Base-by-base conservation (phyloP, 371 early-diverging fungal species). In the Circinella umbellata region DNA sequence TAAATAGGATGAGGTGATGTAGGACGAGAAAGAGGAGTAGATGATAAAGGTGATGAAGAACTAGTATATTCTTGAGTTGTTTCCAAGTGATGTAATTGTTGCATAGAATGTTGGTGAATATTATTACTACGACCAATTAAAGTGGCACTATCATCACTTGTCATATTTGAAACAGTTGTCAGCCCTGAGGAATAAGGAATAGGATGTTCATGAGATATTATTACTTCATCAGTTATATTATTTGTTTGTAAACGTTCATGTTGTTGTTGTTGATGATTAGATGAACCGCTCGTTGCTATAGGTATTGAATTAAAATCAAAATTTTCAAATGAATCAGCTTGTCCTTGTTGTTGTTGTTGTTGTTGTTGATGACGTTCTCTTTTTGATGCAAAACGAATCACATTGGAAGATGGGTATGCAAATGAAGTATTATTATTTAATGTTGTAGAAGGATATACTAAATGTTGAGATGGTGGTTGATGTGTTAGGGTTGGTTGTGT, bases 181-280 rank as follows among this genome's bases (percentile, higher is more conserved):
- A 70, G 53, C 20, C 70, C 70, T 34, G 70, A 70, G 3, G 61
- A 70, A 59, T 70, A 66, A 20, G 70, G 70, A 66, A 70, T 70
- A 17, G 48, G 57, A 1, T 51, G 51, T 64, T 69, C 64, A 15
- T 63, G 59, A 15, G 64, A 57, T 37, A 64, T 46, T n/a, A 64
- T 46, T n/a, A 36, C 27, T 38, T 47, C 46, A 47, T 63, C 51
- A n/a, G 8, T 17, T 6, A 27, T 34, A 66, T 42, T 64, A 42
- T 39, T 39, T 36, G 66, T 66, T 53, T 37, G 54, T 11, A 7
- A 6, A 34, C 17, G 51, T 54, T 54, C 65, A 51, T 20, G 64
- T 9, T 20, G 17, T 51, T 37, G 54, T 48, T 17, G n/a, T 65
- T n/a, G 61, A 61, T n/a, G 61, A 61, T n/a, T 61, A 39, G 3